A percentile compares a stretch with the other conserved stretches of the same genome.
phyloP scores from a whole-genome alignment of 306 rosid species.

The Cucurbita moschata region DNA sequence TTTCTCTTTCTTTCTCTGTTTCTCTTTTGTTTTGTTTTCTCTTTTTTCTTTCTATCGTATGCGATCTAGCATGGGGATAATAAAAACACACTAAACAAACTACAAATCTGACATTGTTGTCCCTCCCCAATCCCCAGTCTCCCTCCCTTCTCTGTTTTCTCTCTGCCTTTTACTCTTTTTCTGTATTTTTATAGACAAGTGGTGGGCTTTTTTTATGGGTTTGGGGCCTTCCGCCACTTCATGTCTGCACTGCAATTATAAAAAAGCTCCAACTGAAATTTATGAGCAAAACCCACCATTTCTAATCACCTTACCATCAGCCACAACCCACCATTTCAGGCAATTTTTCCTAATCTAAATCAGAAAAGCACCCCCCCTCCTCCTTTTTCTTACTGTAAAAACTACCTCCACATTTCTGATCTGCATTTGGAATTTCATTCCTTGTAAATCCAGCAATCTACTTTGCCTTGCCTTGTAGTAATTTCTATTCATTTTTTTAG shows the following conservation, averaged over 20 bases:
- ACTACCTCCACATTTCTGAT: neutral
- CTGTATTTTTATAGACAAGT: conserved; percentile 23
- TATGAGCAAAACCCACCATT: conserved; percentile 8
- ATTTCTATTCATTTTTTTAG: neutral
- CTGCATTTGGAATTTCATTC: neutral
- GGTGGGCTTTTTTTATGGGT: conserved; percentile 12
- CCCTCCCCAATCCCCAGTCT: conserved; percentile 5
- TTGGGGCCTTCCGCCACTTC: conserved; percentile 15
- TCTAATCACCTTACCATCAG: conserved; percentile 16
- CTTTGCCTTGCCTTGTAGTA: neutral
- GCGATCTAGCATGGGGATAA: conserved; percentile 55
- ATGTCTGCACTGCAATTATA: conserved; percentile 49
- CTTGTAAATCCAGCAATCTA: conserved; percentile 6
- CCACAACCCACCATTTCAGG: conserved; percentile 26
- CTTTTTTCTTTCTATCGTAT: conserved; percentile 20
- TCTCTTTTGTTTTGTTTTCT: neutral
- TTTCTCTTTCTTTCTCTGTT: neutral
- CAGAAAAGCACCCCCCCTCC: neutral
- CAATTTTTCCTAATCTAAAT: conserved; percentile 13
- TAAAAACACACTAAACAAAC: conserved; percentile 32
- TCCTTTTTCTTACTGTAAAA: neutral
- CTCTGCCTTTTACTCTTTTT: conserved; percentile 13
- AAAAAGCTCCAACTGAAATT: conserved; percentile 11
- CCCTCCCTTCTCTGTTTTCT: neutral
- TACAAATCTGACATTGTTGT: conserved; percentile 62